Conservation (phyloP, 2,329 filamentous ascomycete genomes). For the Diplodia intermedia region DNA sequence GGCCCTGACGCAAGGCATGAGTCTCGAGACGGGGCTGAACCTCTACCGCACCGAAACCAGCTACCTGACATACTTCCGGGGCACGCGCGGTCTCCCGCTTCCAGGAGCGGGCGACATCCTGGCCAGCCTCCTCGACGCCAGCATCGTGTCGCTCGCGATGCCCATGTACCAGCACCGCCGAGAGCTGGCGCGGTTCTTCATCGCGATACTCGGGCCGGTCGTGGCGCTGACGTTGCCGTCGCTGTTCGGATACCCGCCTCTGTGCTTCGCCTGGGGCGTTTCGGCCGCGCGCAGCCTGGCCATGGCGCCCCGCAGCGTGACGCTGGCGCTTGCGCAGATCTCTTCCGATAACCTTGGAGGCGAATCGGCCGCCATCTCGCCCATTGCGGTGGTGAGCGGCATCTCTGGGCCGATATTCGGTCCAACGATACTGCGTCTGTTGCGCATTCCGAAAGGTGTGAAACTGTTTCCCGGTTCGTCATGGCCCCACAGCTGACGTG, state of each 20-base stretch:
- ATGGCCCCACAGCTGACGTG: too few relatives aligned
- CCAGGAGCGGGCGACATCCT: constrained; percentile 67
- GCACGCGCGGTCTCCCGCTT: constrained; percentile 39
- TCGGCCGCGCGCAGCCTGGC: constrained; percentile 59
- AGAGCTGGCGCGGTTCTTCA: constrained; percentile 52
- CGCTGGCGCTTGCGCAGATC: constrained; percentile 65
- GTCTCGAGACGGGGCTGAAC: constrained; percentile 52
- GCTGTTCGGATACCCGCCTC: constrained; percentile 63
- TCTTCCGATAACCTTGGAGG: constrained; percentile 64
- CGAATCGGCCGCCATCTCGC: constrained; percentile 63
- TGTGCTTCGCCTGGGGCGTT: constrained; percentile 64
- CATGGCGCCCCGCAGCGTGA: constrained; percentile 64
- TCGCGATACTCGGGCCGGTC: constrained; percentile 62
- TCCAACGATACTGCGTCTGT: constrained; percentile 54
- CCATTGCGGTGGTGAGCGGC: constrained; percentile 65
- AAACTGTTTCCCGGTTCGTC: not conserved
- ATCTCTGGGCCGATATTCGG: constrained; percentile 66
- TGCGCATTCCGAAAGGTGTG: constrained; percentile 62
- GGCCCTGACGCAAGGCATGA: constrained; percentile 54
- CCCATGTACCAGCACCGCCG: constrained; percentile 68
- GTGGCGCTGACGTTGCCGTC: constrained; percentile 60
- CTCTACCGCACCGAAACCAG: constrained; percentile 61
- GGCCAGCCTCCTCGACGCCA: constrained; percentile 62
- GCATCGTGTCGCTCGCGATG: constrained; percentile 65
- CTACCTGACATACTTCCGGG: constrained; percentile 61